Evolutionary conservation across 768 basidiomycete species (phyloP).

Genomic region (Amanita subjunquillea): DNA sequence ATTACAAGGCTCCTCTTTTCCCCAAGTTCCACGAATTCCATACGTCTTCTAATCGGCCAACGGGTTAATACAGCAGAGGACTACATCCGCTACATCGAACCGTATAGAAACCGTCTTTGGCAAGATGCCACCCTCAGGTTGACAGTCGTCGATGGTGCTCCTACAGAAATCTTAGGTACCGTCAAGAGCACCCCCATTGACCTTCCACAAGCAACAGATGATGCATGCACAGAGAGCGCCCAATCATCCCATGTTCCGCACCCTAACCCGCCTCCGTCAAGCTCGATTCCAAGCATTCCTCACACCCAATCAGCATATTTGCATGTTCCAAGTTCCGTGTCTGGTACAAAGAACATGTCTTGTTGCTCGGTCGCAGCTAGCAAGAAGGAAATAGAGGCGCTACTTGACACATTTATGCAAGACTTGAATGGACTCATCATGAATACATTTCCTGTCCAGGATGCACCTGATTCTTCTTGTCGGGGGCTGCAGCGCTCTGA

Average conservation of each 20-base stretch:
- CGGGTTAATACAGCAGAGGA: constrained; percentile 52
- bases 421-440: constrained; percentile 40
- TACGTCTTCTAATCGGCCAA: constrained; percentile 50
- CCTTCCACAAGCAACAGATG: constrained; percentile 1
- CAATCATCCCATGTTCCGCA: constrained; percentile 20
- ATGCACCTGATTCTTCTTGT: background rate
- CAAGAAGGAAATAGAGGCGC: constrained; percentile 35
- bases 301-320: constrained; percentile 5
- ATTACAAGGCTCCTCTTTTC: constrained; percentile 64
- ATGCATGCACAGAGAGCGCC: constrained; percentile 6
- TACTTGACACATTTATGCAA: constrained; percentile 41
- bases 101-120: constrained; percentile 37
- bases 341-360: background rate
- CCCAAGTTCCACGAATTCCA: constrained; percentile 39
- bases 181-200: background rate
- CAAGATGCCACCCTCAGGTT: constrained; percentile 53
- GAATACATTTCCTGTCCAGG: constrained; percentile 12
- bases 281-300: constrained; percentile 9
- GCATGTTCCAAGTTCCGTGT: constrained; percentile 12
- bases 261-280: constrained; percentile 19
- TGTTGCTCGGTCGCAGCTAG: constrained; percentile 38
- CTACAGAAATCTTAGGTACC: constrained; percentile 23
- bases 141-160: constrained; percentile 41
- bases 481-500: background rate
- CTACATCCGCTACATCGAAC: constrained; percentile 39